Evolutionary conservation across 2,329 filamentous ascomycete species (phyloP).

Genomic region (Botryotinia convoluta): DNA sequence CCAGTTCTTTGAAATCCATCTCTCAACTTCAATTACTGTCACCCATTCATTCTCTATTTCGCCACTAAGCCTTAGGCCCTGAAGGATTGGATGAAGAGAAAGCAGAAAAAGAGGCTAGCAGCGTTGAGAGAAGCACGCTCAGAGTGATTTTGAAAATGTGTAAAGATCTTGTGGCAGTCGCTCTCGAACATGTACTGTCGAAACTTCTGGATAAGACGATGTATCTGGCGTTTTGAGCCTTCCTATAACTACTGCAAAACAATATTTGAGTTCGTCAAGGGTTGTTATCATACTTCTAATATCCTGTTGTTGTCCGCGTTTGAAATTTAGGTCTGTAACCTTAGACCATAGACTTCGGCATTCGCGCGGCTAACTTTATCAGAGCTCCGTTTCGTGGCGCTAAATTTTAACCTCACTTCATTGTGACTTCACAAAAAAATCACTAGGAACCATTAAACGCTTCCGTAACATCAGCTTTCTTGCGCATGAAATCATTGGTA

Average conservation of each 20-base stretch:
- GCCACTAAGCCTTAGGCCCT: too few species aligned
- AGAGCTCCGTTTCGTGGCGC: not conserved
- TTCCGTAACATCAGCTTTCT: accelerated
- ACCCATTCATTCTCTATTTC: too few species aligned
- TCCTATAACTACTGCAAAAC: accelerated
- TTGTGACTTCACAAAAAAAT: not conserved
- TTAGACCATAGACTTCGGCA: not conserved
- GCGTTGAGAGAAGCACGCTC: too few species aligned
- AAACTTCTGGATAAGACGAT: not conserved
- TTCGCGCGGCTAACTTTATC: not conserved
- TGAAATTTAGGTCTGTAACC: not conserved
- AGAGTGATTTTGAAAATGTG: too few species aligned
- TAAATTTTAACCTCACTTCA: not conserved
- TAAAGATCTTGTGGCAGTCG: too few species aligned
- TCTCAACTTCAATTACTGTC: too few species aligned
- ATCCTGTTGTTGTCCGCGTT: not conserved
- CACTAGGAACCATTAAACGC: too few species aligned
- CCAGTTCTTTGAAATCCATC: too few species aligned
- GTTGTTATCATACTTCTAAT: not conserved
- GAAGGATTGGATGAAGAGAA: too few species aligned
- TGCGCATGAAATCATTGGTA: not conserved
- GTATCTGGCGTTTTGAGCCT: not conserved
- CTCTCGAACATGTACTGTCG: not conserved
- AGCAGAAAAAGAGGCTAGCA: too few species aligned
- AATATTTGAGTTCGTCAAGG: accelerated